Base-by-base conservation (phyloP, 441 rosid genomes). In the Euphorbia celastroides region DNA sequence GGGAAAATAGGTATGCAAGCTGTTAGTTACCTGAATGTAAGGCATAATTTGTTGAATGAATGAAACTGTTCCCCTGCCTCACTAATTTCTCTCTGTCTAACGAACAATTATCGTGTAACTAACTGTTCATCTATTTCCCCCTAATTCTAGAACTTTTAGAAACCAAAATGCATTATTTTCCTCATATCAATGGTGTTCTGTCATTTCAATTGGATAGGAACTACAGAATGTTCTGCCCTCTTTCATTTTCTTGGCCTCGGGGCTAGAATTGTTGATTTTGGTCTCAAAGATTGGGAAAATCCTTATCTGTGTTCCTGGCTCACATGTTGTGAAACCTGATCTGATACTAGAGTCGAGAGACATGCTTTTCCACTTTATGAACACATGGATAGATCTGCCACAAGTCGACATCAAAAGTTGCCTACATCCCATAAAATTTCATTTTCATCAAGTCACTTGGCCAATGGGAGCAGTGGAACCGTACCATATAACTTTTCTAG, bases 11-110 rank as follows among this genome's bases (percentile, higher is more conserved):
- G n/a, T 75, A 86, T 87, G 41, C 97, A 91, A 69, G 87, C n/a
- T 91, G 89, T 85, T 87, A 22, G 67, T 88, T 25, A 93, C 97
- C 62, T 91, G 96, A 92, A 78, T n/a, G n/a, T n/a, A n/a, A n/a
- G n/a, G n/a, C n/a, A n/a, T n/a, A n/a, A n/a, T n/a, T n/a, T n/a
- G n/a, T n/a, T n/a, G n/a, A n/a, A n/a, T n/a, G n/a, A n/a, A n/a
- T n/a, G n/a, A n/a, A n/a, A n/a, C n/a, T n/a, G n/a, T n/a, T n/a
- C n/a, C n/a, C n/a, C n/a, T n/a, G n/a, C n/a, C n/a, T n/a, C n/a
- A n/a, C n/a, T n/a, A n/a, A n/a, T n/a, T n/a, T n/a, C n/a, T n/a
- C n/a, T n/a, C n/a, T n/a, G n/a, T n/a, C n/a, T n/a, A n/a, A n/a
- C n/a, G n/a, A n/a, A n/a, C n/a, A n/a, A n/a, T n/a, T n/a, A n/a